Evolutionary conservation across 371 early-diverging fungal genomes (phyloP).

Genomic region (Mucor ambiguus): DNA sequence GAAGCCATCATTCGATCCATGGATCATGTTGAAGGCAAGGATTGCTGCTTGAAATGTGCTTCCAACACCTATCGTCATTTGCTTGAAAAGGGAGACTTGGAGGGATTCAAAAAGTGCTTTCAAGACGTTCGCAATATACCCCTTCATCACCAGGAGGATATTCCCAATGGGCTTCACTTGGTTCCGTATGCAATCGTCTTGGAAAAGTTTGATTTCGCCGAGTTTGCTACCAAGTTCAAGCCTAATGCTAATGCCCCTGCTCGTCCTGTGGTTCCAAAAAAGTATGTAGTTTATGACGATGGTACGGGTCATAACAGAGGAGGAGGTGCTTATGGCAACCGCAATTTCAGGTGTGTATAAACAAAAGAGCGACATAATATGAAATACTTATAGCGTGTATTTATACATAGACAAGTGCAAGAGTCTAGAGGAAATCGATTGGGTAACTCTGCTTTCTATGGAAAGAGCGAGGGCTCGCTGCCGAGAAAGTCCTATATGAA

Average conservation of each 20-base stretch:
- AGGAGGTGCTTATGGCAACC: conserved; percentile 1
- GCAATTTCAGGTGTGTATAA: conserved; percentile 20
- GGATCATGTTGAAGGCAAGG: conserved; percentile 10
- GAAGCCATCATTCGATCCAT: conserved; percentile 11
- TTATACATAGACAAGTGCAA: conserved; percentile 46
- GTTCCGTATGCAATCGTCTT: conserved; percentile 27
- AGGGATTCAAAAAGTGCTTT: conserved; percentile 21
- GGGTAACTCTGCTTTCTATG: conserved; percentile 58
- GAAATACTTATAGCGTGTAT: neutral
- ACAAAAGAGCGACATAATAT: neutral
- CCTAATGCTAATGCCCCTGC: neutral
- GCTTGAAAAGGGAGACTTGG: conserved; percentile 24
- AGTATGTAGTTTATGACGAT: conserved; percentile 21
- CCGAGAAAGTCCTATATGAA: conserved; percentile 11
- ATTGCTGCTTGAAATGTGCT: conserved; percentile 44
- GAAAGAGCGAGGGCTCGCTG: neutral
- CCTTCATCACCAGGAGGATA: conserved; percentile 26
- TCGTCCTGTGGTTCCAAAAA: conserved; percentile 21
- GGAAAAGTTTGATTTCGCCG: conserved; percentile 27
- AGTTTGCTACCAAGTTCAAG: conserved; percentile 1
- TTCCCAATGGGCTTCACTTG: conserved; percentile 16
- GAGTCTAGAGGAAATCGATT: conserved; percentile 67
- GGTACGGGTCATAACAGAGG: conserved; percentile 40
- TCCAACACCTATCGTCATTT: conserved; percentile 24
- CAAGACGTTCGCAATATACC: conserved; percentile 25